Percentiles rank a stretch among this genome's conserved stretches.
Evolutionary conservation across 2,329 filamentous ascomycete genomes (phyloP).

Genomic region (Epichloe sp.): DNA sequence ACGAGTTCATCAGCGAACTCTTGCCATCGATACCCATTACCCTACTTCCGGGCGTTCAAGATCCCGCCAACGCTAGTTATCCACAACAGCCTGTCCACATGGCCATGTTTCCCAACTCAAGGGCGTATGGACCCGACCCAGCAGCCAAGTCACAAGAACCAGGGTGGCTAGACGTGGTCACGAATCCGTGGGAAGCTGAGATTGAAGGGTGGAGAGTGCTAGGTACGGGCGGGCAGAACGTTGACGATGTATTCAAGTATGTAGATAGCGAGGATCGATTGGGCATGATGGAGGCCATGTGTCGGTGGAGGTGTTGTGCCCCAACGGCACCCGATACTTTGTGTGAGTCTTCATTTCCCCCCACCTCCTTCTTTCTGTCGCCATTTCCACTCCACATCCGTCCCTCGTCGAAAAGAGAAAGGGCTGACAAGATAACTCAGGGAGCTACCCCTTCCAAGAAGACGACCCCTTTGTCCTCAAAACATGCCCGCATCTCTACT

Average conservation of each 20-base stretch:
- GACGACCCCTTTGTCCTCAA: constrained; percentile 82
- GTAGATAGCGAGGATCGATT: constrained; percentile 64
- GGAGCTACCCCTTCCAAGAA: constrained; percentile 93
- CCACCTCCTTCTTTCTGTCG: background rate
- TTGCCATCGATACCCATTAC: constrained; percentile 82
- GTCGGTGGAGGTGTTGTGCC: constrained; percentile 80
- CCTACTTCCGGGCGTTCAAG: constrained; percentile 67
- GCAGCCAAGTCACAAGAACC: constrained; percentile 24
- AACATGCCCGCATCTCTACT: constrained; percentile 78
- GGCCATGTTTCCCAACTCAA: constrained; percentile 72
- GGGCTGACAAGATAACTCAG: constrained; percentile 26
- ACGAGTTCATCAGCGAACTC: constrained; percentile 67
- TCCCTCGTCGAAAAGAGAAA: background rate
- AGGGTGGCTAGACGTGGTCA: constrained; percentile 77
- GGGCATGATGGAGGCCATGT: constrained; percentile 87
- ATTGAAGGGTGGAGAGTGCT: constrained; percentile 81
- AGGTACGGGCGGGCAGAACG: constrained; percentile 80
- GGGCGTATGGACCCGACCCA: constrained; percentile 49
- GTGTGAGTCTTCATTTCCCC: constrained; percentile 43
- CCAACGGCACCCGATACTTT: constrained; percentile 89
- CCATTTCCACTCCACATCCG: no score
- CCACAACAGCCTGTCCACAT: constrained; percentile 89
- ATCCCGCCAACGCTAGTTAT: constrained; percentile 79
- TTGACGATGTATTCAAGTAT: constrained; percentile 90
- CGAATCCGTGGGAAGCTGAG: constrained; percentile 87